Conservation (phyloP, 371 early-diverging fungal genomes). For the Racocetra persica region DNA sequence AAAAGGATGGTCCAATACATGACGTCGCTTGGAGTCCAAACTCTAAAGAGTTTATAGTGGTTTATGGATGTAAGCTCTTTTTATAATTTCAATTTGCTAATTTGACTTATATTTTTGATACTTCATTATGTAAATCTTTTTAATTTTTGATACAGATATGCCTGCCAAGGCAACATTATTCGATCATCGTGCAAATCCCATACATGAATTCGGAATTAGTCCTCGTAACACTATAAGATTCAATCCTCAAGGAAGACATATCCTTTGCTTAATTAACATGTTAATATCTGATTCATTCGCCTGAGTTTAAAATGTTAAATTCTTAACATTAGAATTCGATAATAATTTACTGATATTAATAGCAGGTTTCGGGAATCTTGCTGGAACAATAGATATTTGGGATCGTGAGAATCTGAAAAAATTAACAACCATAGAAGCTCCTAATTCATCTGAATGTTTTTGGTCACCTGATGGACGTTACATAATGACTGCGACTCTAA, state of each 20-base stretch:
- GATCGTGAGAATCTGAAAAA: conserved; percentile 85
- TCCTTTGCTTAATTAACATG: conserved; percentile 42
- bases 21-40: conserved; percentile 95
- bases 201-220: conserved; percentile 85
- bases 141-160: conserved; percentile 63
- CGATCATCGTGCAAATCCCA: conserved; percentile 84
- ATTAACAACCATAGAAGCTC: conserved; percentile 78
- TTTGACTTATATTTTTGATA: conserved; percentile 5
- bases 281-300: not conserved
- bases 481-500: conserved; percentile 91
- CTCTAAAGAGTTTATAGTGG: conserved; percentile 94
- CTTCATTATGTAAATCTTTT: not conserved
- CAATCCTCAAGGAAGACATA: conserved; percentile 86
- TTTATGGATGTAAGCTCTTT: conserved; percentile 79
- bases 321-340: not conserved
- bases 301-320: not conserved
- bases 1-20: conserved; percentile 94
- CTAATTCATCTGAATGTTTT: conserved; percentile 83
- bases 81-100: not conserved
- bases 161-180: conserved; percentile 92
- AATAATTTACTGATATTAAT: conserved; percentile 65
- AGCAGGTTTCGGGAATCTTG: conserved; percentile 96
- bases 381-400: conserved; percentile 93
- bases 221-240: conserved; percentile 89
- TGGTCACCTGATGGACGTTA: conserved; percentile 95